These are phyloP conservation scores for Venturiaceae sp. DNA, from an alignment of 2,329 filamentous ascomycete species.

Conservation along the genomic window DNA sequence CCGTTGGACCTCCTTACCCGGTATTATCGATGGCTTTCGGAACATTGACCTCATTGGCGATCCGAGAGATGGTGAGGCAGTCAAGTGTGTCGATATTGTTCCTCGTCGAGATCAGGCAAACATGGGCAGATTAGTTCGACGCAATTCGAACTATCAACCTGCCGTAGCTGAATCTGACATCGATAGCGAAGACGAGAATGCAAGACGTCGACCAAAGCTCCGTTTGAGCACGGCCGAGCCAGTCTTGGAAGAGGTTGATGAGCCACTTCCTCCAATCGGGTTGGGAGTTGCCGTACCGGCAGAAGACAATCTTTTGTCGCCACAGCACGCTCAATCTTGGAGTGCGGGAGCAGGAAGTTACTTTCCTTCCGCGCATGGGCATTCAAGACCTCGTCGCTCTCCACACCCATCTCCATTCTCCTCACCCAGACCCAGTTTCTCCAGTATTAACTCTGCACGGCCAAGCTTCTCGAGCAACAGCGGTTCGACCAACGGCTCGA, in stretches of 20 bases:
- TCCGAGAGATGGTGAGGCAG: not conserved
- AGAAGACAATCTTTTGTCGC: not conserved
- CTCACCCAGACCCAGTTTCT: not conserved
- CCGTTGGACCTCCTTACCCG: constrained; percentile 6
- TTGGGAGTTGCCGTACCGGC: not conserved
- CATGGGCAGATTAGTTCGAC: not conserved
- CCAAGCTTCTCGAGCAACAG: not conserved
- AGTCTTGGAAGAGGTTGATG: not conserved
- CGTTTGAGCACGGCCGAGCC: not conserved
- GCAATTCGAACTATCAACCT: not conserved
- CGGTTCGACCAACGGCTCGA: not conserved
- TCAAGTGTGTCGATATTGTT: not conserved
- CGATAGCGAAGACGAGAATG: constrained; percentile 1
- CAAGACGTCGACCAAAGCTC: not conserved
- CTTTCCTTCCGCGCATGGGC: not conserved
- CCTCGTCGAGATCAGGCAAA: not conserved
- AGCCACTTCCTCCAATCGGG: not conserved
- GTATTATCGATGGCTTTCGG: not conserved
- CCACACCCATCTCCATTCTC: not conserved
- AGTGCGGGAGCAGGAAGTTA: not conserved
- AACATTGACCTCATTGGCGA: not conserved
- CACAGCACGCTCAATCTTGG: constrained; percentile 3
- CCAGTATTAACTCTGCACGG: not conserved
- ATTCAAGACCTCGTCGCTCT: not conserved
- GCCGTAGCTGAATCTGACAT: constrained; percentile 1